phyloP scores from a whole-genome alignment of 768 basidiomycete species.

The Hemileccinum impolitum region DNA sequence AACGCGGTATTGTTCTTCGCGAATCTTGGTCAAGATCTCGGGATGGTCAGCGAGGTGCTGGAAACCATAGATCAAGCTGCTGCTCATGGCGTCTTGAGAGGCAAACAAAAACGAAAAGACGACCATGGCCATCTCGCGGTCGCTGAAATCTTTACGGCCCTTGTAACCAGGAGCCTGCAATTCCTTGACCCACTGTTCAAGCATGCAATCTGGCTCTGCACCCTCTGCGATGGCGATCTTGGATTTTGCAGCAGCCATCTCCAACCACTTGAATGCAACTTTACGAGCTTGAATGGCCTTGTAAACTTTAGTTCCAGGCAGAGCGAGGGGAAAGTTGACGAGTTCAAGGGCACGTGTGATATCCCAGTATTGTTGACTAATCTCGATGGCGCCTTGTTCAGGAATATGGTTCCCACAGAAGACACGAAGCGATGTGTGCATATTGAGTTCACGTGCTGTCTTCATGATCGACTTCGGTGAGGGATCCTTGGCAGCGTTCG shows the following conservation, averaged over 20 bases:
- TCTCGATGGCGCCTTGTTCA: constrained; percentile 71
- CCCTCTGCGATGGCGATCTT: constrained; percentile 82
- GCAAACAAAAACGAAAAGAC: constrained; percentile 96
- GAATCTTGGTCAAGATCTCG: constrained; percentile 81
- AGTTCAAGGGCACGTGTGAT: constrained; percentile 95
- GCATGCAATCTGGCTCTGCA: constrained; percentile 79
- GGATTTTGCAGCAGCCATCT: constrained; percentile 71
- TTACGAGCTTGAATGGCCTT: constrained; percentile 91
- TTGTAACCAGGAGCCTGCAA: constrained; percentile 65
- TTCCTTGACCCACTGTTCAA: constrained; percentile 87
- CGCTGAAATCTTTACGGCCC: constrained; percentile 82
- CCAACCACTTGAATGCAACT: constrained; percentile 74
- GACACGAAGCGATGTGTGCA: constrained; percentile 94
- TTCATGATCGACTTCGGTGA: constrained; percentile 71
- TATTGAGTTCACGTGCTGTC: constrained; percentile 90
- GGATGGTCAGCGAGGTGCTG: constrained; percentile 95
- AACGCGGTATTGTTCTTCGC: constrained; percentile 85
- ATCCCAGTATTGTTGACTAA: constrained; percentile 92
- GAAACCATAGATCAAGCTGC: constrained; percentile 92
- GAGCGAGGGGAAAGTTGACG: constrained; percentile 95
- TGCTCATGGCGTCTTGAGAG: constrained; percentile 97
- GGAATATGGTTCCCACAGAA: constrained; percentile 93
- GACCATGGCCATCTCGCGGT: constrained; percentile 96
- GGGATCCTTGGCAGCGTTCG: constrained; percentile 45
- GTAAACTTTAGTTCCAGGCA: constrained; percentile 96